These are phyloP conservation scores for Euclidium syriacum DNA, from an alignment of 345 rosid species.

Conservation along the genomic window DNA sequence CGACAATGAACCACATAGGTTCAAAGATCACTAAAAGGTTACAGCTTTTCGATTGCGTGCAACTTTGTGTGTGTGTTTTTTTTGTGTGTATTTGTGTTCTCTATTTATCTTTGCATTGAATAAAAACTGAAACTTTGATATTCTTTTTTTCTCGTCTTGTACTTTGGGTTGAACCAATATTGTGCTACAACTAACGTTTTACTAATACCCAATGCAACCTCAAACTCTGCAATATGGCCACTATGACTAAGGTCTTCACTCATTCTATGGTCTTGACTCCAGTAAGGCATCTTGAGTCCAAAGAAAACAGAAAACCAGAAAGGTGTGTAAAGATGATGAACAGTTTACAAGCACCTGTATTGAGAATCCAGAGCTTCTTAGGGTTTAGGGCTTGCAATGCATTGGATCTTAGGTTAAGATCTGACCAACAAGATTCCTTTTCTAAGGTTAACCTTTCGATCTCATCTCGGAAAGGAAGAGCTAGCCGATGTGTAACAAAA, in stretches of 20 bases:
- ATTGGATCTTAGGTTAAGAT: slow-evolving; percentile 32
- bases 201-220: slow-evolving; percentile 30
- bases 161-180: too few relatives aligned
- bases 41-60: too few relatives aligned
- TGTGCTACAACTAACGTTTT: not conserved
- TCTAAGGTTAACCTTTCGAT: slow-evolving; percentile 39
- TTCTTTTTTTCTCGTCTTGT: too few relatives aligned
- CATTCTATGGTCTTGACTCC: slow-evolving; percentile 46
- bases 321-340: slow-evolving; percentile 37
- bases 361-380: slow-evolving; percentile 39
- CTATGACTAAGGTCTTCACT: slow-evolving; percentile 52
- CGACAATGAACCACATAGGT: too few relatives aligned
- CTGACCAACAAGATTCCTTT: slow-evolving; percentile 41
- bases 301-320: slow-evolving; percentile 38
- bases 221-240: slow-evolving; percentile 40
- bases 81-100: too few relatives aligned
- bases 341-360: slow-evolving; percentile 23
- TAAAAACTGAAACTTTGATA: too few relatives aligned
- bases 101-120: too few relatives aligned
- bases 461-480: slow-evolving; percentile 39
- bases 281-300: slow-evolving; percentile 34
- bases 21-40: too few relatives aligned
- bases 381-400: slow-evolving; percentile 46
- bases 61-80: too few relatives aligned
- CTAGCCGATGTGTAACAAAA: slow-evolving; percentile 38